These are phyloP conservation scores for Thermothelomyces thermophilus DNA, from an alignment of 2,329 filamentous ascomycete genomes.

Conservation along the genomic window DNA sequence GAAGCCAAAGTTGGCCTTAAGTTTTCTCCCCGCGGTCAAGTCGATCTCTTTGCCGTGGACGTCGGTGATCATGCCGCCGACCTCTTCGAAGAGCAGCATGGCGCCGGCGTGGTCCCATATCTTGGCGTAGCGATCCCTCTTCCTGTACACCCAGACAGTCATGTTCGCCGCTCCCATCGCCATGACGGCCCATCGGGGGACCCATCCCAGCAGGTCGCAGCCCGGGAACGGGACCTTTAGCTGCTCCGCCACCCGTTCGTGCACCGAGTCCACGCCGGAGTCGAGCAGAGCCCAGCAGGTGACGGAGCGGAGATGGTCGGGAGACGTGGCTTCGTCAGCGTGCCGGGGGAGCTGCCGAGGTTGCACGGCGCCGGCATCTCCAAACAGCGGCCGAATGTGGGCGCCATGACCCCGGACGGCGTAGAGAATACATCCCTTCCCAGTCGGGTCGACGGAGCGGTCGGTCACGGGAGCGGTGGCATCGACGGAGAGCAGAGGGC, in stretches of 20 bases:
- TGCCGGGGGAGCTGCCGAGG: slow-evolving; percentile 31
- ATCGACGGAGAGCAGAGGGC: slow-evolving; percentile 34
- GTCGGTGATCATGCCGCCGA: slow-evolving; percentile 50
- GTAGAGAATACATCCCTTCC: slow-evolving; percentile 43
- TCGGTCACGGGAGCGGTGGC: slow-evolving; percentile 37
- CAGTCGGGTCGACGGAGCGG: slow-evolving; percentile 36
- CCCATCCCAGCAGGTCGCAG: slow-evolving; percentile 51
- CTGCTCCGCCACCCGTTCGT: slow-evolving; percentile 37
- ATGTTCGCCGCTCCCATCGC: slow-evolving; percentile 47
- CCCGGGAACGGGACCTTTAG: slow-evolving; percentile 41
- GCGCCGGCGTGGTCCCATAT: slow-evolving; percentile 56
- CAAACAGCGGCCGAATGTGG: slow-evolving; percentile 38
- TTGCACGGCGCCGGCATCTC: slow-evolving; percentile 16
- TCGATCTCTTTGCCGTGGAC: slow-evolving; percentile 47
- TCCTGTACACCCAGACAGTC: slow-evolving; percentile 52
- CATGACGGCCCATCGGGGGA: slow-evolving; percentile 47
- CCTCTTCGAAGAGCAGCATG: slow-evolving; percentile 52
- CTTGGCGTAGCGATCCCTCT: slow-evolving; percentile 43
- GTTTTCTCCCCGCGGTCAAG: slow-evolving; percentile 41
- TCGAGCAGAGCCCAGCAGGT: slow-evolving; percentile 42
- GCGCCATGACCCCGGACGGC: slow-evolving; percentile 44
- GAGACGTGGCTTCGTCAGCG: slow-evolving; percentile 17
- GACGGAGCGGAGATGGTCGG: slow-evolving; percentile 36
- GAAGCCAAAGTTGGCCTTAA: slow-evolving; percentile 49
- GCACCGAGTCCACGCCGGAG: slow-evolving; percentile 43